Evolutionary conservation across 2,329 filamentous ascomycete genomes (phyloP).

Genomic region (Dothistroma septosporum): DNA sequence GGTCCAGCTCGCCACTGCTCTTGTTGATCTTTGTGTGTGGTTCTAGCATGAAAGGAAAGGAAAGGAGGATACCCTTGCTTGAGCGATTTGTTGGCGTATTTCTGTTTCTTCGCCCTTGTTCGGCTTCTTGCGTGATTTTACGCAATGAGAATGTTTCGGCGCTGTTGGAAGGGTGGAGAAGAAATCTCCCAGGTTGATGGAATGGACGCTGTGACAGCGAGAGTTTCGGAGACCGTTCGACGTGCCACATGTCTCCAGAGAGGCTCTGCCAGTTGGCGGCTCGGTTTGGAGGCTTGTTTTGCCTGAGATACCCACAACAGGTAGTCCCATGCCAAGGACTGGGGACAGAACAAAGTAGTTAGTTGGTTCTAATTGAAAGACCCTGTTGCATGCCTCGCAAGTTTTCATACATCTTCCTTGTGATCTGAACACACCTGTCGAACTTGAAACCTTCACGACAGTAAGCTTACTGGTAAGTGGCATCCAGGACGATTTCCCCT

Average conservation of each 20-base stretch:
- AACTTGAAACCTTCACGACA: not conserved
- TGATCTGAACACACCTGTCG: not conserved
- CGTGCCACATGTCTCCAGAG: conserved; percentile 16
- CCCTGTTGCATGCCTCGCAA: conserved; percentile 1
- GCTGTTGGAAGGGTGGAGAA: conserved; percentile 1
- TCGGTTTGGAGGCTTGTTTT: conserved; percentile 9
- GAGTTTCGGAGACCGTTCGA: conserved; percentile 8
- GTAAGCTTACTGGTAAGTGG: no score
- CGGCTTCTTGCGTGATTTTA: not conserved
- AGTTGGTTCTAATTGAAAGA: conserved; percentile 11
- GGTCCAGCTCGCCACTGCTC: conserved; percentile 13
- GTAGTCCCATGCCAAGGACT: conserved; percentile 5
- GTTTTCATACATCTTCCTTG: not conserved
- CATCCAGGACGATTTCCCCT: no score
- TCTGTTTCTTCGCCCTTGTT: not conserved
- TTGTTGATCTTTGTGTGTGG: conserved; percentile 15
- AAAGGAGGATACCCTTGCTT: conserved; percentile 13
- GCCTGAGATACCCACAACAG: not conserved
- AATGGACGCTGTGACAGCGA: conserved; percentile 7
- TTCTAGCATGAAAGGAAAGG: not conserved
- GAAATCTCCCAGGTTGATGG: not conserved
- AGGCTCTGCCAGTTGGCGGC: conserved; percentile 1
- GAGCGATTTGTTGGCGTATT: not conserved
- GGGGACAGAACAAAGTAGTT: not conserved
- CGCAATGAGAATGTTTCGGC: conserved; percentile 10